Evolutionary conservation across 345 rosid species (phyloP).

Genomic region (Eucalyptus regnans): DNA sequence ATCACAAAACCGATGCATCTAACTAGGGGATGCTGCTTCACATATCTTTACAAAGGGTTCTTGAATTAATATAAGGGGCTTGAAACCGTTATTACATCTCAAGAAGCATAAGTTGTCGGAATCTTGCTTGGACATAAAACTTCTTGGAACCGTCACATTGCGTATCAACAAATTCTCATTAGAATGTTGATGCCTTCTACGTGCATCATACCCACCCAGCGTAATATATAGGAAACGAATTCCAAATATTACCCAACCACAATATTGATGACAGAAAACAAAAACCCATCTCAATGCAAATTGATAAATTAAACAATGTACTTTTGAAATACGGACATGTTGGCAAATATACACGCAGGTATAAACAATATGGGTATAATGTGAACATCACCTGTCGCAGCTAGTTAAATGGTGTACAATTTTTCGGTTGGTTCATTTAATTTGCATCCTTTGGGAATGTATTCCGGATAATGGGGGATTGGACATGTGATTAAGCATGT

Average conservation of each 20-base stretch:
- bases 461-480: not conserved
- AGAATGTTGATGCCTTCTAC: not conserved
- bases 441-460: not conserved
- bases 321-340: not conserved
- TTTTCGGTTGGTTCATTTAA: not conserved
- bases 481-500: not conserved
- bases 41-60: not conserved
- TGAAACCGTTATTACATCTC: not conserved
- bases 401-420: not conserved
- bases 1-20: not conserved
- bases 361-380: not conserved
- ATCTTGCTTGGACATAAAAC: not conserved
- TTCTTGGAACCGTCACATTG: accelerated
- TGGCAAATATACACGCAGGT: not conserved
- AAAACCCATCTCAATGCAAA: not conserved
- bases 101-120: not conserved
- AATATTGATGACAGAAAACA: not conserved
- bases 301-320: not conserved
- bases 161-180: not conserved
- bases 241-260: not conserved
- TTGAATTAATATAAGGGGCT: not conserved
- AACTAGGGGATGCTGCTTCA: not conserved
- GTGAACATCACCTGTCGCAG: not conserved
- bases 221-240: not conserved
- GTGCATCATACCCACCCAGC: not conserved